phyloP scores from a whole-genome alignment of 1,139 yeast genomes.

The Lodderomyces beijingensis region DNA sequence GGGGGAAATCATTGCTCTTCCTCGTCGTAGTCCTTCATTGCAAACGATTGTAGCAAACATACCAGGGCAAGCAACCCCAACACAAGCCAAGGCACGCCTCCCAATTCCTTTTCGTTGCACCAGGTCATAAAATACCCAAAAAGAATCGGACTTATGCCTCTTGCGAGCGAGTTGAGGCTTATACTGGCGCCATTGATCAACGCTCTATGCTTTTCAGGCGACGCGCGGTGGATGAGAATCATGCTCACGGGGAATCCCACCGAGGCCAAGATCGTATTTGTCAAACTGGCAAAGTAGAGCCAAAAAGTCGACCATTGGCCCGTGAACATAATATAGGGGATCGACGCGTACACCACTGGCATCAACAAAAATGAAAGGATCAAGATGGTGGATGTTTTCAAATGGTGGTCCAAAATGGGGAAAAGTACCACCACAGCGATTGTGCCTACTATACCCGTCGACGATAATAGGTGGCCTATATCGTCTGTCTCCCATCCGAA shows the following conservation, averaged over 20 bases:
- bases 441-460: conserved; percentile 56
- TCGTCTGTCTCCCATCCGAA: conserved; percentile 35
- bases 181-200: conserved; percentile 47
- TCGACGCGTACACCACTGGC: conserved; percentile 44
- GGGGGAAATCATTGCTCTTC: too few relatives aligned
- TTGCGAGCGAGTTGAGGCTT: conserved; percentile 49
- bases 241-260: conserved; percentile 39
- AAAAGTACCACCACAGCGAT: conserved; percentile 46
- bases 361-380: conserved; percentile 34
- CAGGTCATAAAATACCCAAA: conserved; percentile 57
- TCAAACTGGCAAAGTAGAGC: conserved; percentile 18
- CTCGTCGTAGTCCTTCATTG: not conserved
- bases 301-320: conserved; percentile 22
- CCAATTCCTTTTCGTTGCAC: conserved; percentile 36
- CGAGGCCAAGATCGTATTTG: conserved; percentile 32
- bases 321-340: conserved; percentile 51
- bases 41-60: not conserved
- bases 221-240: conserved; percentile 46
- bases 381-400: conserved; percentile 43
- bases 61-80: conserved; percentile 1
- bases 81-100: conserved; percentile 47
- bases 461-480: conserved; percentile 53
- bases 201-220: conserved; percentile 48
- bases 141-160: conserved; percentile 53
- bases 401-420: conserved; percentile 51